Evolutionary conservation across 371 early-diverging fungal genomes (phyloP), one percentile per base, ranked within the genome.

Genomic region (Mucor racemosus): DNA sequence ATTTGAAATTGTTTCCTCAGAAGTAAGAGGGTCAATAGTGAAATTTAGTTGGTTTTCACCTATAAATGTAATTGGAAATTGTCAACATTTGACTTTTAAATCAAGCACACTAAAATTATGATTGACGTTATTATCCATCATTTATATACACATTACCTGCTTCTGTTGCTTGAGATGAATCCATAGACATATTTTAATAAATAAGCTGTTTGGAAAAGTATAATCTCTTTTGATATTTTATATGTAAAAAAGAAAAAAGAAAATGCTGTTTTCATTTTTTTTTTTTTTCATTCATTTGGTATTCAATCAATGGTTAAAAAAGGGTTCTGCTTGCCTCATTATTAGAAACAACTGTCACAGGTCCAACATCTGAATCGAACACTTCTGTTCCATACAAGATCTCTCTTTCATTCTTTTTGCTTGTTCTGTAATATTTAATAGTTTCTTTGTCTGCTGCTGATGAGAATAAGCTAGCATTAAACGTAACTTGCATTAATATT

Each of bases 61-160:
- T 31, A 21, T 13, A 31, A 53, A 53, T 38, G 38, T 38, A 11
- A 11, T 38, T 38, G 38, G 13, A 53, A 31, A 11, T 5, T 53
- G 53, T 53, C 31, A 53, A 53, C 31, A 53, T 53, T 53, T 53
- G 53, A 53, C 53, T 53, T 53, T 53, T 21, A 53, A 53, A 53
- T 31, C 31, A 31, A 53, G 26, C 7, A 17, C 17, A 44, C 44
- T 44, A 44, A n/a, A 26, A 26, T 1, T 26, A 26, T 26, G 26
- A 26, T 26, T 26, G 26, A 26, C 26, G 26, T 26, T 26, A 3
- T 26, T 26, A 26, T 26, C 26, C 1, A 26, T 1, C 3, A 26
- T 26, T 26, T 26, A 26, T 26, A 26, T 26, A 26, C 3, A 26
- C 38, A 21, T 26, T 53, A 53, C 53, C 53, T 53, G 53, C 31